Conservation (phyloP, 2,329 filamentous ascomycete species). For the Onygenales sp. region DNA sequence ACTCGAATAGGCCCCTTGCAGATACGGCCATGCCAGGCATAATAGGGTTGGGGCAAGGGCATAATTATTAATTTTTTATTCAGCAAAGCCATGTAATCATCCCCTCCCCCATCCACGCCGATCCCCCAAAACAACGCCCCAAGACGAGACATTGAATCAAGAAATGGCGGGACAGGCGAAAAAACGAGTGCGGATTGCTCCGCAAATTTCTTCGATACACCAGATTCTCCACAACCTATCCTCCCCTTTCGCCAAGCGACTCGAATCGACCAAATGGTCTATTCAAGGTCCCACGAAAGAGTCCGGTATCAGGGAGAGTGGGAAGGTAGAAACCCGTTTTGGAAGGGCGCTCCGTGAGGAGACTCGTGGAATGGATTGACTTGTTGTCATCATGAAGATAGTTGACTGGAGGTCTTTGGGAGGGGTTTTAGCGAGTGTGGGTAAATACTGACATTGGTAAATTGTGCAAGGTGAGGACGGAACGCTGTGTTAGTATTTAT, state of each 20-base stretch:
- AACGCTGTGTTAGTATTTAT: background rate
- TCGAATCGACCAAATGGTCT: background rate
- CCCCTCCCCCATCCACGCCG: conserved; percentile 30
- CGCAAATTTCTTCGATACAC: conserved; percentile 14
- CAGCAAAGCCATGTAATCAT: conserved; percentile 36
- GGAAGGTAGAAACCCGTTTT: conserved; percentile 16
- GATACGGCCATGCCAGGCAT: background rate
- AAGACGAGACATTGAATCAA: conserved; percentile 26
- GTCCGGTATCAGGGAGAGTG: conserved; percentile 38
- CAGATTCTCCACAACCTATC: conserved; percentile 36
- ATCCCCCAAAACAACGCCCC: conserved; percentile 19
- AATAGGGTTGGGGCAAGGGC: background rate
- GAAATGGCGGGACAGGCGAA: conserved; percentile 13
- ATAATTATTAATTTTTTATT: conserved; percentile 8
- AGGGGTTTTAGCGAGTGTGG: background rate
- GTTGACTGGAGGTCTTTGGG: conserved; percentile 1
- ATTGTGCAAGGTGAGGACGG: background rate
- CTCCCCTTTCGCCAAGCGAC: conserved; percentile 17
- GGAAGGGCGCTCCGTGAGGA: conserved; percentile 29
- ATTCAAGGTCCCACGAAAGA: conserved; percentile 14
- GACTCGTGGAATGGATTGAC: conserved; percentile 55
- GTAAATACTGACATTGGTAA: background rate
- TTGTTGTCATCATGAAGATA: conserved; percentile 47
- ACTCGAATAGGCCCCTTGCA: no score
- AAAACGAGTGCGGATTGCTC: conserved; percentile 14